Conservation (phyloP, 768 basidiomycete genomes). For the Exsudoporus frostii region DNA sequence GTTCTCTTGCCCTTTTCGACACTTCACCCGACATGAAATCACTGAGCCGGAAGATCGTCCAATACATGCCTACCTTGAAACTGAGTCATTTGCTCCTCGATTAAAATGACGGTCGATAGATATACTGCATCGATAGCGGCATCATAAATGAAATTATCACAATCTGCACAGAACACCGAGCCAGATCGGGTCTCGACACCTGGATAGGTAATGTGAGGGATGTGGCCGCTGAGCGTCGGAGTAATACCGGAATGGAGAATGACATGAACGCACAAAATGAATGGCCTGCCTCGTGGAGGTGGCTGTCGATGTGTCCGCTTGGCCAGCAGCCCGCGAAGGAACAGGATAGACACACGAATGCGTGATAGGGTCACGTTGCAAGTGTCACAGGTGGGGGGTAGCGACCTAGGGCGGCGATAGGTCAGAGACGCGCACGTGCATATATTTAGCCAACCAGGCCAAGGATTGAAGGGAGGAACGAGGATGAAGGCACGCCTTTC, state of each 20-base stretch:
- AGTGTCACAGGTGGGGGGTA: slow-evolving; percentile 58
- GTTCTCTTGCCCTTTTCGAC: slow-evolving; percentile 41
- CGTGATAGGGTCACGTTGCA: slow-evolving; percentile 56
- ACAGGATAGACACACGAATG: slow-evolving; percentile 70
- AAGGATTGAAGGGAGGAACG: neutral
- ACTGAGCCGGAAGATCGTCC: neutral
- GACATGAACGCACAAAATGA: slow-evolving; percentile 54
- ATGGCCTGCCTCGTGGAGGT: slow-evolving; percentile 59
- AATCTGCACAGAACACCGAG: slow-evolving; percentile 67
- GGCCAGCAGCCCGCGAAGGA: slow-evolving; percentile 68
- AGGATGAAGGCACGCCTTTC: slow-evolving; percentile 48
- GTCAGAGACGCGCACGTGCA: neutral
- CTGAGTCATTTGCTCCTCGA: slow-evolving; percentile 60
- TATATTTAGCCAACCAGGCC: neutral
- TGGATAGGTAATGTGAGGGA: slow-evolving; percentile 27
- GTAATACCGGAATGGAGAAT: neutral
- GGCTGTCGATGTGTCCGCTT: slow-evolving; percentile 51
- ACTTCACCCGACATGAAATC: slow-evolving; percentile 22
- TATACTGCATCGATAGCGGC: slow-evolving; percentile 46
- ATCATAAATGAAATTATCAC: slow-evolving; percentile 74
- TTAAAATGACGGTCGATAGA: slow-evolving; percentile 41
- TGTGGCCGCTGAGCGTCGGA: neutral
- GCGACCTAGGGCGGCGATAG: slow-evolving; percentile 38
- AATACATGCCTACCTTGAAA: slow-evolving; percentile 40
- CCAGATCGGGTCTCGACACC: slow-evolving; percentile 75